Percentiles rank a stretch among this genome's conserved stretches.
These are phyloP conservation scores for Lachancea lanzarotensis DNA, from an alignment of 805 yeast species.

Conservation along the genomic window DNA sequence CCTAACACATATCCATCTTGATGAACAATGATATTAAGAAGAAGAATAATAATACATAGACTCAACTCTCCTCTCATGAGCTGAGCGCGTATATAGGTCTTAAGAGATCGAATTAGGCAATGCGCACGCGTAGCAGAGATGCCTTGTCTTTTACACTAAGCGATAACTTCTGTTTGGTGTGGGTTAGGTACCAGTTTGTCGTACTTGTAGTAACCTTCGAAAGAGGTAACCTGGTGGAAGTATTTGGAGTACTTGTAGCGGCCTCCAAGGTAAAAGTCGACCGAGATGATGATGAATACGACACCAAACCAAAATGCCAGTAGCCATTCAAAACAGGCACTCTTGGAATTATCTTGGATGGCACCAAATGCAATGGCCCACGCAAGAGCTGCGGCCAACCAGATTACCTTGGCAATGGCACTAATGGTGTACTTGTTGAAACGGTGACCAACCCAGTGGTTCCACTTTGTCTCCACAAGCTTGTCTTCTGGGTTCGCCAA, in stretches of 20 bases:
- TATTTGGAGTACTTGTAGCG: slow-evolving; percentile 27
- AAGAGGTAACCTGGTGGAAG: slow-evolving; percentile 26
- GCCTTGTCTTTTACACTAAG: background rate
- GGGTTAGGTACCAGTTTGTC: slow-evolving; percentile 13
- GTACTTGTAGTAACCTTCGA: slow-evolving; percentile 26
- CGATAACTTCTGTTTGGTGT: background rate
- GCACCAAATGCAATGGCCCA: slow-evolving; percentile 68
- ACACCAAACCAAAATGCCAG: slow-evolving; percentile 81
- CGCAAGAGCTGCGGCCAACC: slow-evolving; percentile 61
- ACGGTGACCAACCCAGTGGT: slow-evolving; percentile 31
- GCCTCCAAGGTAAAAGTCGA: slow-evolving; percentile 66
- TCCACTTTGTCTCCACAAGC: slow-evolving; percentile 16
- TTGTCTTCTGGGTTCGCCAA: slow-evolving; percentile 16
- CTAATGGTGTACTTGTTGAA: slow-evolving; percentile 44
- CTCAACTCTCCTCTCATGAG: too few relatives aligned
- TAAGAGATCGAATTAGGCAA: background rate
- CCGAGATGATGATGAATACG: slow-evolving; percentile 53
- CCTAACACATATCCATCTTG: background rate
- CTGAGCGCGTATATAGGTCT: background rate
- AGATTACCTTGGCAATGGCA: slow-evolving; percentile 47
- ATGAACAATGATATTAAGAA: too few relatives aligned
- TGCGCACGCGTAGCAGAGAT: background rate
- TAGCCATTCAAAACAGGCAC: slow-evolving; percentile 78
- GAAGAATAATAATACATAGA: too few relatives aligned
- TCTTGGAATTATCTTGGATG: slow-evolving; percentile 38